A percentile compares a stretch with the other conserved stretches of the same genome.
Conservation (phyloP, 768 basidiomycete species). For the Myochromella boudieri region DNA sequence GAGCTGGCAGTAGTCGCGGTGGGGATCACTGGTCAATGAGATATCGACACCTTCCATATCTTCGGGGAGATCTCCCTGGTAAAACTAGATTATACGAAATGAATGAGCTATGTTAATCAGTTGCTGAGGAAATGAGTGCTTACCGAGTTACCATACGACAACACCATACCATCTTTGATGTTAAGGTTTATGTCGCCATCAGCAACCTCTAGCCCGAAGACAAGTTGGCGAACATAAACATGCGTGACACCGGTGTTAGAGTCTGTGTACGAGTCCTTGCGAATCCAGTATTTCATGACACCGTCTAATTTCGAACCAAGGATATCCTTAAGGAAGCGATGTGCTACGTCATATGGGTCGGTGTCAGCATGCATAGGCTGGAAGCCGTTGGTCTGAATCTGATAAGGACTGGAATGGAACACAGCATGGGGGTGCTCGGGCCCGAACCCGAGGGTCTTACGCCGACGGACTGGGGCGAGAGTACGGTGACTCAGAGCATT, state of each 20-base stretch:
- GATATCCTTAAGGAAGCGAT: constrained; percentile 55
- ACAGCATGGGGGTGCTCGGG: constrained; percentile 74
- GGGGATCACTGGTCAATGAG: constrained; percentile 32
- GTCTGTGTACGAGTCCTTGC: constrained; percentile 88
- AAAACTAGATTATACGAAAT: constrained; percentile 60
- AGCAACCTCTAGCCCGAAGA: constrained; percentile 84
- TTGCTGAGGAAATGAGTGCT: constrained; percentile 19
- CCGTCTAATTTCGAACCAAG: constrained; percentile 37
- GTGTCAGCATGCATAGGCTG: constrained; percentile 33
- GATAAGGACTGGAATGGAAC: constrained; percentile 52
- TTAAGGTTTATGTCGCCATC: constrained; percentile 95
- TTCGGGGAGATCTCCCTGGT: constrained; percentile 55
- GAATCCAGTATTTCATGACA: constrained; percentile 53
- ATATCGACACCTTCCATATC: constrained; percentile 28
- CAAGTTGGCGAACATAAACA: constrained; percentile 81
- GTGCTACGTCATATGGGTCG: constrained; percentile 64
- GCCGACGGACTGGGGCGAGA: constrained; percentile 33
- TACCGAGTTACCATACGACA: constrained; percentile 89
- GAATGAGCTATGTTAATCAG: not conserved
- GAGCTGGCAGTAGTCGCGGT: constrained; percentile 52
- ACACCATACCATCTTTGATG: constrained; percentile 76
- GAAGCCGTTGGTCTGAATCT: constrained; percentile 44
- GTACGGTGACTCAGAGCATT: constrained; percentile 47
- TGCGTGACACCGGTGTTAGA: constrained; percentile 83
- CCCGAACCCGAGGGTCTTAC: constrained; percentile 92